Conservation (phyloP, 352 stramenopile genomes). For the Discostella stelligera region DNA sequence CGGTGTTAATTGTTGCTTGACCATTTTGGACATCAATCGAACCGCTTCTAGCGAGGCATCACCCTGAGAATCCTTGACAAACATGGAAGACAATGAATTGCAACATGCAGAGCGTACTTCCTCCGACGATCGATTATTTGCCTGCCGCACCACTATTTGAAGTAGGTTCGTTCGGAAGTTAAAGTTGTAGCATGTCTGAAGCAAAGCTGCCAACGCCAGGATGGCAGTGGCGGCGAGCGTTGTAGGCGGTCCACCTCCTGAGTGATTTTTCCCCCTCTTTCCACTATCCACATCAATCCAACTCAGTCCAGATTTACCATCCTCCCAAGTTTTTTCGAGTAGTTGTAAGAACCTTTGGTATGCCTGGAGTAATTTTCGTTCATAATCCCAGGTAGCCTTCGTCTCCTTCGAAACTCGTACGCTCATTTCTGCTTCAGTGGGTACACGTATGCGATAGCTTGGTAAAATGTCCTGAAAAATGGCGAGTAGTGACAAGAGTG, state of each 20-base stretch:
- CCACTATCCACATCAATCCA: neutral
- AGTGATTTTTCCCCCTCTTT: conserved; percentile 17
- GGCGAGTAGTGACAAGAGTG: conserved; percentile 89
- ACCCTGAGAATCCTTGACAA: conserved; percentile 76
- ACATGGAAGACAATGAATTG: conserved; percentile 67
- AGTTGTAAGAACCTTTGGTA: conserved; percentile 84
- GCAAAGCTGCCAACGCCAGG: conserved; percentile 74
- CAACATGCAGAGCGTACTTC: conserved; percentile 67
- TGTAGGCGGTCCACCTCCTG: conserved; percentile 36
- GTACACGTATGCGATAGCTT: conserved; percentile 91
- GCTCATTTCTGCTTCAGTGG: conserved; percentile 85
- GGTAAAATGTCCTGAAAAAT: conserved; percentile 95
- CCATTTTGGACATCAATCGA: conserved; percentile 75
- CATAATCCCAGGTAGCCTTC: conserved; percentile 82
- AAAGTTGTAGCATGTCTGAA: conserved; percentile 79
- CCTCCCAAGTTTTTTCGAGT: conserved; percentile 74
- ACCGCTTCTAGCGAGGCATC: conserved; percentile 81
- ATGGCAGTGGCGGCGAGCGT: conserved; percentile 69
- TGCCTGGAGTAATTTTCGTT: conserved; percentile 69
- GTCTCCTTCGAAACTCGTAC: conserved; percentile 80
- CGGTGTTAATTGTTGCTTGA: conserved; percentile 62
- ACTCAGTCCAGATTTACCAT: conserved; percentile 31
- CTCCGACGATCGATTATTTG: conserved; percentile 57
- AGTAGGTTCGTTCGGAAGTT: conserved; percentile 86
- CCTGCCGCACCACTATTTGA: conserved; percentile 68